Evolutionary conservation across 768 basidiomycete species (phyloP).

Genomic region (Arthromyces matolae): DNA sequence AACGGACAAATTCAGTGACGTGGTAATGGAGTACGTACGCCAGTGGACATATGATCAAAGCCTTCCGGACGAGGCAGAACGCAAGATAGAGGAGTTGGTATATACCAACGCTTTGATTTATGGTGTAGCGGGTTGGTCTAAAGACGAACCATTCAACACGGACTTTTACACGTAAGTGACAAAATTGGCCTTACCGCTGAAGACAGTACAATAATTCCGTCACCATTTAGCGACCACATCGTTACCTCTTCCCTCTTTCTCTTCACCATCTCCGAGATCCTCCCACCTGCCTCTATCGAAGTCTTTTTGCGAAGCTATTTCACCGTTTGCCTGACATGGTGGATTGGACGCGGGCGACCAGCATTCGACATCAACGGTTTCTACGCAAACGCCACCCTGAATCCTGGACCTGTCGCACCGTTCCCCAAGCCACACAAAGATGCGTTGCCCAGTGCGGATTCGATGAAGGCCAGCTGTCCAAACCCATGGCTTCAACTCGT

Average conservation of each 20-base stretch:
- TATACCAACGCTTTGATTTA: conserved; percentile 58
- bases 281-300: conserved; percentile 41
- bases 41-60: conserved; percentile 40
- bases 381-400: conserved; percentile 29
- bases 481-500: conserved; percentile 62
- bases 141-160: conserved; percentile 39
- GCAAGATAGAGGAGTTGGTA: conserved; percentile 59
- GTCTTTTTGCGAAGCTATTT: conserved; percentile 61
- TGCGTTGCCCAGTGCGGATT: conserved; percentile 25
- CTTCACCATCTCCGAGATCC: conserved; percentile 40
- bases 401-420: conserved; percentile 14
- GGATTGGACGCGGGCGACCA: conserved; percentile 54
- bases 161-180: conserved; percentile 39
- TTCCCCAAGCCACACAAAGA: conserved; percentile 23
- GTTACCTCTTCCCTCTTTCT: conserved; percentile 66
- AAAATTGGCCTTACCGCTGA: background rate
- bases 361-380: conserved; percentile 47
- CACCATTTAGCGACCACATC: conserved; percentile 56
- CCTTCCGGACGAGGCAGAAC: conserved; percentile 35
- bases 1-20: conserved; percentile 33
- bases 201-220: background rate
- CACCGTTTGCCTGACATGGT: conserved; percentile 46
- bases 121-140: conserved; percentile 49
- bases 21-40: conserved; percentile 37
- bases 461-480: conserved; percentile 35